These are phyloP conservation scores for Nematodospora anomalae DNA, from an alignment of 1,139 yeast genomes.

Conservation along the genomic window DNA sequence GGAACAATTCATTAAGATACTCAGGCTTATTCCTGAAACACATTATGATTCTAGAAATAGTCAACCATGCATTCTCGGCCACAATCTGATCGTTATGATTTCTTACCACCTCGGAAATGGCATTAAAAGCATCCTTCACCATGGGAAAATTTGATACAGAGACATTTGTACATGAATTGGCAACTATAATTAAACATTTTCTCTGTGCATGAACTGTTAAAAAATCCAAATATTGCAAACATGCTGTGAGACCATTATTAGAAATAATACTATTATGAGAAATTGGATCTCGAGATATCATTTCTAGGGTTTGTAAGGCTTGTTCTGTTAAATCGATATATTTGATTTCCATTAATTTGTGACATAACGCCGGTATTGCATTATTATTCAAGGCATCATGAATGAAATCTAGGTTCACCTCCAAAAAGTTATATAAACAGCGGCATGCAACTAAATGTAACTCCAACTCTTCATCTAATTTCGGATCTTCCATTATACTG, in stretches of 20 bases:
- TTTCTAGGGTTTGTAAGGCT: conserved; percentile 74
- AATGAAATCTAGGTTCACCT: conserved; percentile 68
- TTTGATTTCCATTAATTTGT: conserved; percentile 69
- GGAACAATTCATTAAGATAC: conserved; percentile 47
- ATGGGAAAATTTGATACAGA: conserved; percentile 44
- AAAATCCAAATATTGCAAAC: conserved; percentile 78
- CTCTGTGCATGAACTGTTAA: conserved; percentile 89
- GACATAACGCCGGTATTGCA: conserved; percentile 65
- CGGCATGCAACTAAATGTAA: conserved; percentile 82
- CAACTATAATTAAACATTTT: conserved; percentile 73
- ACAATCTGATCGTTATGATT: conserved; percentile 61
- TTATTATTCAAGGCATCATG: conserved; percentile 65
- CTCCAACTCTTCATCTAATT: conserved; percentile 67
- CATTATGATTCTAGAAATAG: conserved; percentile 61
- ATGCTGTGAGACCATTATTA: conserved; percentile 65
- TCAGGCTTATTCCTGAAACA: conserved; percentile 50
- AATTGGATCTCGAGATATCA: conserved; percentile 59
- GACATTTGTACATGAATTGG: conserved; percentile 66
- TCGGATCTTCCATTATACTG: conserved; percentile 57
- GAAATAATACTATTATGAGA: conserved; percentile 48
- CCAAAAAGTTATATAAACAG: conserved; percentile 78
- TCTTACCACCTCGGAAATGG: conserved; percentile 59
- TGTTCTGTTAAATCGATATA: conserved; percentile 94
- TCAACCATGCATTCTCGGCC: conserved; percentile 68
- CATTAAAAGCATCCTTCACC: conserved; percentile 59